A percentile compares a stretch with the other conserved stretches of the same genome.
phyloP scores from a whole-genome alignment of 352 stramenopile genomes.

The Thraustochytrium sp. region DNA sequence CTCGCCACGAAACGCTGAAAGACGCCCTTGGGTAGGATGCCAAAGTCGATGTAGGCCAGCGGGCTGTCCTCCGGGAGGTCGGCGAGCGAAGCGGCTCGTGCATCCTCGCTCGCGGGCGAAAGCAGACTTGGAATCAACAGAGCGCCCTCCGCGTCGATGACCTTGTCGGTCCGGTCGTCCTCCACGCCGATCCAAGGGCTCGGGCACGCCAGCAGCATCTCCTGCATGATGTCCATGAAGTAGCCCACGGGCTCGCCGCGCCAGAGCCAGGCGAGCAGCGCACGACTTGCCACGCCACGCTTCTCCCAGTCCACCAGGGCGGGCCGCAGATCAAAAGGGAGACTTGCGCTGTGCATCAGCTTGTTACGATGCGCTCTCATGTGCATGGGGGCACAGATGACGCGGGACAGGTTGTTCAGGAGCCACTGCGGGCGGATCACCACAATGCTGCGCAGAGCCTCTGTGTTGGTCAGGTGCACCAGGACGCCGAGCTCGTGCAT shows the following conservation, averaged over 20 bases:
- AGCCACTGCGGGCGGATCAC: background rate
- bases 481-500: background rate
- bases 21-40: background rate
- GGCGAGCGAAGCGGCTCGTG: background rate
- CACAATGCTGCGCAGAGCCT: background rate
- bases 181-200: background rate
- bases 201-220: background rate
- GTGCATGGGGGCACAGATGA: background rate
- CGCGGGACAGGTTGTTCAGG: background rate
- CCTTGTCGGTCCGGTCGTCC: background rate
- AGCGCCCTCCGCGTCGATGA: background rate
- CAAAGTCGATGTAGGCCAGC: background rate
- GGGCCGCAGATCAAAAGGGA: background rate
- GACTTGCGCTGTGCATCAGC: background rate
- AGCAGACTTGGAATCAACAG: background rate
- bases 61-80: background rate
- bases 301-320: background rate
- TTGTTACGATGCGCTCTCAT: background rate
- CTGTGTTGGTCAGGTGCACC: background rate
- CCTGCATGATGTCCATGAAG: background rate
- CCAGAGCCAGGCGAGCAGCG: background rate
- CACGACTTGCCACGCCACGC: background rate
- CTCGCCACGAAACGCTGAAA: background rate
- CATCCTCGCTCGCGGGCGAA: background rate
- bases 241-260: background rate